These are phyloP conservation scores for Fusarium cicatricum DNA, from an alignment of 2,329 filamentous ascomycete genomes.

Conservation along the genomic window DNA sequence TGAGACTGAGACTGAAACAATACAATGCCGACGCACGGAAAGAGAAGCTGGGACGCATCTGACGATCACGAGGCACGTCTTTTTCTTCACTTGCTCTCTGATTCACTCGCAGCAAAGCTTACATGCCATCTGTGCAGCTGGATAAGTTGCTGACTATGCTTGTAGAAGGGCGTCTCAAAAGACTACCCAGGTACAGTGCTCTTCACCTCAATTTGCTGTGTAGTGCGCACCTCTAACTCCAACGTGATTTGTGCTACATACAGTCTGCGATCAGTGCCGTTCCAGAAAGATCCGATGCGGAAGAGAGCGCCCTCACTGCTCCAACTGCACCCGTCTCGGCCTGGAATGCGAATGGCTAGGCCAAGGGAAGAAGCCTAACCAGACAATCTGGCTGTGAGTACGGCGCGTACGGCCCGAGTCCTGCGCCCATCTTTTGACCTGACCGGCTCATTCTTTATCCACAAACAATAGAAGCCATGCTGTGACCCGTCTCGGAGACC, in stretches of 20 bases:
- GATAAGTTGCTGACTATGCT: neutral
- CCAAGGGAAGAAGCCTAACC: constrained; percentile 16
- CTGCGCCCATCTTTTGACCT: neutral
- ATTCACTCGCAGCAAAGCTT: neutral
- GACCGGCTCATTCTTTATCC: neutral
- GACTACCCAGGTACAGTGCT: constrained; percentile 11
- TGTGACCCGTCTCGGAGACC: constrained; percentile 10
- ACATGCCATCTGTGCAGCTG: neutral
- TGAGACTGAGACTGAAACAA: no score
- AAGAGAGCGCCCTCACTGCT: constrained; percentile 16
- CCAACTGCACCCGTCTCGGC: constrained; percentile 14
- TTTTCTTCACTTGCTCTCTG: neutral
- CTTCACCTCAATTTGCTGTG: neutral
- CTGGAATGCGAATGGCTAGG: constrained; percentile 17
- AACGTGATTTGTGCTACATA: neutral
- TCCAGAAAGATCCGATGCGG: constrained; percentile 17
- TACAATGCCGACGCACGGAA: constrained; percentile 13
- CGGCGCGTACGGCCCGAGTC: no score
- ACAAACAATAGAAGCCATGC: constrained; percentile 4
- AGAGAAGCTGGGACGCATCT: constrained; percentile 19
- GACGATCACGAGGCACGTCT: constrained; percentile 9
- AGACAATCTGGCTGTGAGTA: constrained; percentile 2
- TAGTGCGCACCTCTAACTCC: neutral
- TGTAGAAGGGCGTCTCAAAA: constrained; percentile 4
- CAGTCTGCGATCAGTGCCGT: constrained; percentile 16